Conservation (phyloP, 208 protist genomes). For the Trypanosoma boissoni region DNA sequence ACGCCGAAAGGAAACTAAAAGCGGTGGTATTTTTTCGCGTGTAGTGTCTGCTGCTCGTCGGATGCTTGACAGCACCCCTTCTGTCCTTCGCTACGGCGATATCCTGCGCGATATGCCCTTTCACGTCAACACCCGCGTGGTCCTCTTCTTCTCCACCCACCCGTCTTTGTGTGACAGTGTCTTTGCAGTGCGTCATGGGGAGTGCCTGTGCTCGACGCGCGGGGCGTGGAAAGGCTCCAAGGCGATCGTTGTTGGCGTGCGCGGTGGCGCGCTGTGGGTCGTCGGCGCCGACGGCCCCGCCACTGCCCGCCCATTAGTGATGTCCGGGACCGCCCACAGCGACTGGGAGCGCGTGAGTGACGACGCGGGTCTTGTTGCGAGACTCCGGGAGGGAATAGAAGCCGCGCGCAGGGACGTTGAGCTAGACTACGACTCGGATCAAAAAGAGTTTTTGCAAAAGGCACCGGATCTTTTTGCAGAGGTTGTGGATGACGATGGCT, state of each 20-base stretch:
- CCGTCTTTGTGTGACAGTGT: slow-evolving; percentile 46
- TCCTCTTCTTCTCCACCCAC: slow-evolving; percentile 72
- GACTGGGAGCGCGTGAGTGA: slow-evolving; percentile 11
- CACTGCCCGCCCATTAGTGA: slow-evolving; percentile 7
- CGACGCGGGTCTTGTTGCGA: slow-evolving; percentile 18
- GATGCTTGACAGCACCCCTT: neutral
- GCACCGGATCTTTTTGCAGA: slow-evolving; percentile 76
- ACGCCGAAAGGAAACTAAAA: neutral
- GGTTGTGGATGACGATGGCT: slow-evolving; percentile 27
- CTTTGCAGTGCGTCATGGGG: slow-evolving; percentile 57
- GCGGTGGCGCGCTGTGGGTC: slow-evolving; percentile 61
- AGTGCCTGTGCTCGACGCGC: slow-evolving; percentile 40
- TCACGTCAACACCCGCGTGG: slow-evolving; percentile 38
- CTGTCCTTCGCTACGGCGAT: slow-evolving; percentile 38
- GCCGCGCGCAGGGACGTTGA: slow-evolving; percentile 26
- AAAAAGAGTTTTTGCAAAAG: slow-evolving; percentile 71
- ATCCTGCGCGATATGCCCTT: slow-evolving; percentile 71
- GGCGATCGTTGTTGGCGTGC: slow-evolving; percentile 56
- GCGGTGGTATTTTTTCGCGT: slow-evolving; percentile 10
- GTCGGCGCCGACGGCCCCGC: slow-evolving; percentile 30
- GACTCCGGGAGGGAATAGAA: slow-evolving; percentile 26
- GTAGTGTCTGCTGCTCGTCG: slow-evolving; percentile 4
- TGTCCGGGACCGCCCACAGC: slow-evolving; percentile 5
- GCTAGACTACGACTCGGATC: slow-evolving; percentile 52
- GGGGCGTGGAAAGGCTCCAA: slow-evolving; percentile 24